Conservation (phyloP, 805 yeast genomes). For the Cyberlindnera amylophila region DNA sequence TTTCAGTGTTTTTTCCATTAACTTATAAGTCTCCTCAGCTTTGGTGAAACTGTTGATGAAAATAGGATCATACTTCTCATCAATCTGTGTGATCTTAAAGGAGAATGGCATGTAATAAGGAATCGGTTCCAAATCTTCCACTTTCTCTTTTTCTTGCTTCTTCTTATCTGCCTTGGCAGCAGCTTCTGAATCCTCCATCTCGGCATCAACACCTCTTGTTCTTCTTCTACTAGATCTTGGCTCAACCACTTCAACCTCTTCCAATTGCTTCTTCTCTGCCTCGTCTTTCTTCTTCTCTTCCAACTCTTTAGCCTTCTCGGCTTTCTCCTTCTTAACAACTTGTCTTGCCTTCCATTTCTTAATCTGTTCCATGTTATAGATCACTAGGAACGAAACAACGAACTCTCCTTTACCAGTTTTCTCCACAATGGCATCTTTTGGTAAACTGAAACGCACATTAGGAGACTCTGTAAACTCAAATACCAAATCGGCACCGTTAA, state of each 20-base stretch:
- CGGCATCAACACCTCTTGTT: constrained; percentile 4
- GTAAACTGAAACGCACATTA: constrained; percentile 67
- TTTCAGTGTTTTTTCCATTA: constrained; percentile 59
- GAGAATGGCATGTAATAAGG: constrained; percentile 59
- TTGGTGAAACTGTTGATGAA: constrained; percentile 62
- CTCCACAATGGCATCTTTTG: constrained; percentile 75
- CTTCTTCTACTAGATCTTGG: constrained; percentile 14
- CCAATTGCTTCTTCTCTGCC: constrained; percentile 14
- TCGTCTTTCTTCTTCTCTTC: constrained; percentile 17
- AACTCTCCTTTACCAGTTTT: constrained; percentile 34
- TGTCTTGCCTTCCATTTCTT: constrained; percentile 22
- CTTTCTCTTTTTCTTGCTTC: constrained; percentile 14
- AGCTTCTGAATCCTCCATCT: neutral
- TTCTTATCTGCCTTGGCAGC: constrained; percentile 15
- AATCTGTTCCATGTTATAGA: constrained; percentile 27
- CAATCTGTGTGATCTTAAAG: constrained; percentile 59
- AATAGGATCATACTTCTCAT: constrained; percentile 60
- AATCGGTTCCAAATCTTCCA: constrained; percentile 31
- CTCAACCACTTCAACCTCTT: constrained; percentile 18
- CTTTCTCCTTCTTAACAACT: constrained; percentile 18
- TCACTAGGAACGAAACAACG: constrained; percentile 35
- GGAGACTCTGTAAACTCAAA: constrained; percentile 85
- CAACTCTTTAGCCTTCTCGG: constrained; percentile 26
- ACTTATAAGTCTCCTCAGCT: constrained; percentile 47
- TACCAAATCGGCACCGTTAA: constrained; percentile 65